Percentiles rank a stretch among this genome's conserved stretches.
phyloP scores from a whole-genome alignment of 176 grass and related monocot genomes.

The Musa acuminata region DNA sequence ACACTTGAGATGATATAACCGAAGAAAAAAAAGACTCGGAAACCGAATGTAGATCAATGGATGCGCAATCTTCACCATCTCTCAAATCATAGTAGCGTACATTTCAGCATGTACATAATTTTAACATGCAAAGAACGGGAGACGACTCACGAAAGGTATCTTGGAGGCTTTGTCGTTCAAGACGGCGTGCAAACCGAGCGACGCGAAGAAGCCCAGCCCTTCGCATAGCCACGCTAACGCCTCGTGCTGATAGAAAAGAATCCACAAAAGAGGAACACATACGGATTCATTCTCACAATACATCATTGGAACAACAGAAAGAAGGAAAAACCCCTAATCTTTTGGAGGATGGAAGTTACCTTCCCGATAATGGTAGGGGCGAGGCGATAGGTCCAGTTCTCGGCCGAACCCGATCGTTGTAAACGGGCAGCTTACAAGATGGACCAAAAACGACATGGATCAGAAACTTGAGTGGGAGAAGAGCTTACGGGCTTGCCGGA shows the following conservation, averaged over 20 bases:
- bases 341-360: constrained; percentile 46
- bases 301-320: not conserved
- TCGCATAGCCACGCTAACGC: constrained; percentile 87
- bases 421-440: constrained; percentile 32
- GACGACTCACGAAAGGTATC: constrained; percentile 65
- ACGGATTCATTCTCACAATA: not conserved
- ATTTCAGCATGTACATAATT: too few relatives aligned
- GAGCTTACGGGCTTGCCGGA: constrained; percentile 57
- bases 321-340: not conserved
- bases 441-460: not conserved
- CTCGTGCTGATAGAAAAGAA: constrained; percentile 49
- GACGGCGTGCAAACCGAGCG: constrained; percentile 36
- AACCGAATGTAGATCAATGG: too few relatives aligned
- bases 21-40: too few relatives aligned
- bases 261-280: not conserved
- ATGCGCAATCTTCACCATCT: too few relatives aligned
- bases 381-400: constrained; percentile 81
- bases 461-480: constrained; percentile 12
- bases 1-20: too few relatives aligned
- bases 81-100: too few relatives aligned
- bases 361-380: constrained; percentile 74
- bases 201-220: constrained; percentile 66
- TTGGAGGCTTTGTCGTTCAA: constrained; percentile 83
- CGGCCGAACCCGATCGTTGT: constrained; percentile 78
- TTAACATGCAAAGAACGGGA: not conserved